Conservation (phyloP, 495 filamentous ascomycete species). For the Penicillium bialowiezense region DNA sequence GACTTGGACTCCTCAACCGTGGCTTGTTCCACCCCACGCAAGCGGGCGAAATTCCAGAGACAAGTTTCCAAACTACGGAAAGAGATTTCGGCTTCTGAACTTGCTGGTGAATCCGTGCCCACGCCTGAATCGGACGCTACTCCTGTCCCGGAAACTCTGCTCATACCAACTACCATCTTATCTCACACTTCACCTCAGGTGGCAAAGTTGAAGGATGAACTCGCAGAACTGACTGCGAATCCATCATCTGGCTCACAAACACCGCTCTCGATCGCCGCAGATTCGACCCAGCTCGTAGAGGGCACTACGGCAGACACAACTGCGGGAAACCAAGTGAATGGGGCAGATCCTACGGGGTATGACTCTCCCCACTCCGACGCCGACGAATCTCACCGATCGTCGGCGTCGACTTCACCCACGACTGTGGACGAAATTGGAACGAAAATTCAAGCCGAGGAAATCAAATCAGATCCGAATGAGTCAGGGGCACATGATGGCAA, state of each 20-base stretch:
- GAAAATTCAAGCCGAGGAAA: constrained; percentile 29
- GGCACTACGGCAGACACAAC: not conserved
- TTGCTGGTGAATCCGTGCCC: constrained; percentile 13
- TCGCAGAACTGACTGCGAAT: constrained; percentile 7
- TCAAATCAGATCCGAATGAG: constrained; percentile 7
- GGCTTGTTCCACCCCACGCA: constrained; percentile 31
- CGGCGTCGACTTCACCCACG: constrained; percentile 37
- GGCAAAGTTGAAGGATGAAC: constrained; percentile 19
- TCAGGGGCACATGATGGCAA: not conserved
- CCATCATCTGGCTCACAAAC: constrained; percentile 1
- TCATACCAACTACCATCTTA: constrained; percentile 1
- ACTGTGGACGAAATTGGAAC: constrained; percentile 30
- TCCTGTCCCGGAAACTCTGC: constrained; percentile 13
- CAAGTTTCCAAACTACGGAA: constrained; percentile 41
- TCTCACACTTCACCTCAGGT: constrained; percentile 3
- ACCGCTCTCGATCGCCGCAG: constrained; percentile 1
- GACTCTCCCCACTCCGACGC: constrained; percentile 32
- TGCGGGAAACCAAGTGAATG: constrained; percentile 2
- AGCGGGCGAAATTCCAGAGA: constrained; percentile 35
- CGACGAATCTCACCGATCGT: constrained; percentile 39
- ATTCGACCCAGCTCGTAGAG: not conserved
- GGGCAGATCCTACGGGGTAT: constrained; percentile 16
- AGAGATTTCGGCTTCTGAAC: constrained; percentile 36
- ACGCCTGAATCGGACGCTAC: constrained; percentile 15
- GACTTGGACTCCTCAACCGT: constrained; percentile 29